These are phyloP conservation scores for Emergomyces pasteurianus DNA, from an alignment of 2,329 filamentous ascomycete species.

Conservation along the genomic window DNA sequence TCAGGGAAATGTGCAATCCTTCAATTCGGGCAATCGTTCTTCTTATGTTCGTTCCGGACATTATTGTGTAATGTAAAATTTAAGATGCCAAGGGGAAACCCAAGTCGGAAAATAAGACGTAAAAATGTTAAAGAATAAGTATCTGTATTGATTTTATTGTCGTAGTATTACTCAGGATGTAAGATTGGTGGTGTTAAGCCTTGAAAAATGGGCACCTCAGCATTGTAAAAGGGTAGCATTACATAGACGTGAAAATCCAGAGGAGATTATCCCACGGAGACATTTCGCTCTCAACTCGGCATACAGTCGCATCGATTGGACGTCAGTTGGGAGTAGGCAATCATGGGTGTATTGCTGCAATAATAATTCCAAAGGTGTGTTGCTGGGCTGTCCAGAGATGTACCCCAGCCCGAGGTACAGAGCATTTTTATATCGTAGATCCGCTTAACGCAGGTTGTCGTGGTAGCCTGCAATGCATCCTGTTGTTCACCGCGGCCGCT, in stretches of 20 bases:
- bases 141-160: neutral
- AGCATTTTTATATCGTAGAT: neutral
- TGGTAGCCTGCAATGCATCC: neutral
- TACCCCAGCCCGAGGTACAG: neutral
- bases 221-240: neutral
- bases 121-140: neutral
- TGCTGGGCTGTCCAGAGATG: neutral
- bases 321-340: neutral
- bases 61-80: neutral
- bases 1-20: neutral
- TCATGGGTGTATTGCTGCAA: neutral
- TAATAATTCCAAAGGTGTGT: neutral
- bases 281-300: neutral
- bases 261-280: neutral
- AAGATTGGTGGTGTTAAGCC: neutral
- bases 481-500: neutral
- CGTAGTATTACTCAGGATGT: neutral
- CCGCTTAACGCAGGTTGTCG: neutral
- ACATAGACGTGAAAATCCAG: neutral
- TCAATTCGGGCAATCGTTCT: neutral
- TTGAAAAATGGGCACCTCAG: neutral
- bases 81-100: neutral
- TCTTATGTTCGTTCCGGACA: neutral
- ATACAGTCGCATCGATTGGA: neutral
- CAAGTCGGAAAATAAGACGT: neutral